Evolutionary conservation across 345 rosid genomes (phyloP).

Genomic region (Crucihimalaya himalaica): DNA sequence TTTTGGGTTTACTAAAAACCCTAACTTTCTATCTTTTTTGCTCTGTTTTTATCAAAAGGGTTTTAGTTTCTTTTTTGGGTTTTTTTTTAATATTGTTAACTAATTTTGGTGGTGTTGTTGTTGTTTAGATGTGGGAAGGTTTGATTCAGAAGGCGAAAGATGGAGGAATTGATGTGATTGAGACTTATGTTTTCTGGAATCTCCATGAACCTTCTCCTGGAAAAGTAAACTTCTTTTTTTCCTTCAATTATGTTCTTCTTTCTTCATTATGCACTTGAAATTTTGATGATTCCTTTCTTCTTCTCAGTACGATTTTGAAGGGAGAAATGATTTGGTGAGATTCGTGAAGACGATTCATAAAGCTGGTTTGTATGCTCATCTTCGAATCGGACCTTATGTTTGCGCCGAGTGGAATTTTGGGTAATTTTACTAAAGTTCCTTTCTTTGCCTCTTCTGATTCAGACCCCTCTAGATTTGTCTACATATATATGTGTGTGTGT

Average conservation of each 20-base stretch:
- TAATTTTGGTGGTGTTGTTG: not conserved
- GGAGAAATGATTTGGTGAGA: constrained; percentile 94
- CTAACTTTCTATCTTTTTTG: not conserved
- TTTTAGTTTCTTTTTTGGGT: not conserved
- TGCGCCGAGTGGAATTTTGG: constrained; percentile 99
- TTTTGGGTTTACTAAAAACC: constrained; percentile 17
- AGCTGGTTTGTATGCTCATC: constrained; percentile 94
- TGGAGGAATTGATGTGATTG: constrained; percentile 94
- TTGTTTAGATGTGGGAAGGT: constrained; percentile 95
- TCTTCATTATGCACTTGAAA: not conserved
- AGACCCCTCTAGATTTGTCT: not conserved
- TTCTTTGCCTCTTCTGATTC: constrained; percentile 40
- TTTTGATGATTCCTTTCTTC: constrained; percentile 3
- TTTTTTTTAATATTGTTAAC: not conserved
- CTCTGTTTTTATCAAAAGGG: not conserved
- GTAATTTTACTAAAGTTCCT: constrained; percentile 42
- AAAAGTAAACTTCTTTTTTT: constrained; percentile 49
- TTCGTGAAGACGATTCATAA: constrained; percentile 77
- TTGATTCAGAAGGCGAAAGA: constrained; percentile 96
- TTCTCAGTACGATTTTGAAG: constrained; percentile 80
- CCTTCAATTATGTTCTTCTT: not conserved
- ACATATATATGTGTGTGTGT: not conserved
- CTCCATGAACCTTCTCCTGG: constrained; percentile 98
- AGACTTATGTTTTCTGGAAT: constrained; percentile 99
- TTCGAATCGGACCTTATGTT: constrained; percentile 96